Evolutionary conservation across 2,329 filamentous ascomycete genomes (phyloP).

Genomic region (Pseudomassariella vexata): DNA sequence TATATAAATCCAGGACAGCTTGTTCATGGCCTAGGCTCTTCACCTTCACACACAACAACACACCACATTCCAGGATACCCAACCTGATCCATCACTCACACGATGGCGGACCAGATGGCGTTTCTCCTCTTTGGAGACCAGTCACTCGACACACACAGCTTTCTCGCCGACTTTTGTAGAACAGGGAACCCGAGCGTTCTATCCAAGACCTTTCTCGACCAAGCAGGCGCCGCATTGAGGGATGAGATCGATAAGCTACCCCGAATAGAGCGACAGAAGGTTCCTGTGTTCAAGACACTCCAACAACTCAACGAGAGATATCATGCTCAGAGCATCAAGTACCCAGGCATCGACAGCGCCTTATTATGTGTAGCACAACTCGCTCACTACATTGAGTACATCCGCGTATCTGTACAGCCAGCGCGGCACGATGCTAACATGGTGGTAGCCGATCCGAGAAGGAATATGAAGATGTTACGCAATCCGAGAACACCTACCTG

Average conservation of each 20-base stretch:
- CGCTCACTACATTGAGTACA: conserved; percentile 64
- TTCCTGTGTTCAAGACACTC: conserved; percentile 58
- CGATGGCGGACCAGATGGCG: conserved; percentile 41
- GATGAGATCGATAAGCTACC: conserved; percentile 54
- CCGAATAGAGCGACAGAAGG: conserved; percentile 47
- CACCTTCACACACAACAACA: conserved; percentile 11
- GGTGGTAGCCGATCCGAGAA: conserved; percentile 41
- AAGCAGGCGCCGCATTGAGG: conserved; percentile 50
- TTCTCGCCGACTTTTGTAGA: conserved; percentile 50
- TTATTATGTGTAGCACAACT: conserved; percentile 61
- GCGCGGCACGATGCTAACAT: conserved; percentile 19
- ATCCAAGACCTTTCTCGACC: conserved; percentile 56
- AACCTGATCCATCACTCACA: conserved; percentile 21
- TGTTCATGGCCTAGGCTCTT: conserved; percentile 9
- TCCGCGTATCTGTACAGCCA: conserved; percentile 10
- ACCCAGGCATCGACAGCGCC: conserved; percentile 58
- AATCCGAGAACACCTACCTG: conserved; percentile 44
- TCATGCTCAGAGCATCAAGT: conserved; percentile 49
- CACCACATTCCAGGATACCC: conserved; percentile 10
- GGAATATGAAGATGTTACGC: conserved; percentile 47
- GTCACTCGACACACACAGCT: conserved; percentile 60
- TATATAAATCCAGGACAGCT: conserved; percentile 22
- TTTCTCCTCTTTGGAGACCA: conserved; percentile 67
- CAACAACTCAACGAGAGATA: conserved; percentile 62
- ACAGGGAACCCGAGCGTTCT: conserved; percentile 41